Evolutionary conservation across 129 eudicot species (phyloP), one percentile per base, ranked within the genome.

Genomic region (Ambrosia artemisiifolia): DNA sequence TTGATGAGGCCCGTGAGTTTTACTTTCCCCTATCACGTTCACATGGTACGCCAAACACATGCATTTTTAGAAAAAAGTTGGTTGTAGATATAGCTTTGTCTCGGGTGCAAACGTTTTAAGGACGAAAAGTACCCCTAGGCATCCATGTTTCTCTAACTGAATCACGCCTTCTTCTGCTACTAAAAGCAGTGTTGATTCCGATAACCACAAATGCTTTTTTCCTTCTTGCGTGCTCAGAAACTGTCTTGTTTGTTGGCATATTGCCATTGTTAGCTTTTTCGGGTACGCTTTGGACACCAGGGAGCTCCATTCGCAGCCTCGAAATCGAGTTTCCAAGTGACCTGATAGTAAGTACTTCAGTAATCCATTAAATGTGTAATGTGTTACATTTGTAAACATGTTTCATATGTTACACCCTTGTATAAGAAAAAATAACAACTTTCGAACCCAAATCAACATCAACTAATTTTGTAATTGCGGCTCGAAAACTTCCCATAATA

Each of bases 101-200:
- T 56, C 8, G 7, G 2, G 10, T 56, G 18, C 60, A 42, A 60
- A 24, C 59, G 34, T 18, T 46, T 46, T 47, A 72, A 60, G 19
- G 49, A 32, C 19, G 11, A 59, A 30, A 64, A 3, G 36, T 47
- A 86, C 88, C 92, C 78, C 75, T 65, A 53, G 92, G 92, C 93
- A 87, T 82, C 93, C 89, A 88, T 53, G 91, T 88, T 65, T 88
- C 85, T 74, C 95, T 81, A 65, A 88, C 67, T 0, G 95, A 85
- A 79, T 85, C 95, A 18, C 95, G 91, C 73, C 91, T 76, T 78
- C 84, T 85, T 67, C 91, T 83, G 72, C 95, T 85, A 69, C 95
- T 88, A 74, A 88, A 88, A 19, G 95, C 91, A 0, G 95, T 88
- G 77, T 88, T 88, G 44, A 88, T 85, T 16, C 95, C 95, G 3